phyloP scores from a whole-genome alignment of 1,139 yeast species.

The Nadsonia starkeyi-henricii region DNA sequence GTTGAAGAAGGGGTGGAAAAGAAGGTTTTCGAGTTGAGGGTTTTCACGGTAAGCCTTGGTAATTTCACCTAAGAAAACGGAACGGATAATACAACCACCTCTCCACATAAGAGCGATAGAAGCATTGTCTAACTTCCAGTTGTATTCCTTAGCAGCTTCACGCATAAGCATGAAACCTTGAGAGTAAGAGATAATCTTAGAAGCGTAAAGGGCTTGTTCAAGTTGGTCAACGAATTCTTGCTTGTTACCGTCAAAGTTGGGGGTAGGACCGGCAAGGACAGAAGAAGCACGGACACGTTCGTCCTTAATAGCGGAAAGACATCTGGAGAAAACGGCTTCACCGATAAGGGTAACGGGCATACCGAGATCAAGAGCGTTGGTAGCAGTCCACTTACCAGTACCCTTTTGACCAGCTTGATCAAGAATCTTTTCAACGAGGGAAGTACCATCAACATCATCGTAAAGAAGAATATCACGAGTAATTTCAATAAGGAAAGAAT shows the following conservation, averaged over 20 bases:
- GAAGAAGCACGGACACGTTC: constrained; percentile 84
- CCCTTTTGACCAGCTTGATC: constrained; percentile 99
- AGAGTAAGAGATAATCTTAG: constrained; percentile 95
- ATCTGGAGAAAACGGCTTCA: constrained; percentile 96
- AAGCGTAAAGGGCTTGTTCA: constrained; percentile 97
- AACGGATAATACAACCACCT: constrained; percentile 99
- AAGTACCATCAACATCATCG: constrained; percentile 77
- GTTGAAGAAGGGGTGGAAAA: constrained; percentile 91
- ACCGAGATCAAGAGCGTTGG: constrained; percentile 93
- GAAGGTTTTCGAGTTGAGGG: constrained; percentile 87
- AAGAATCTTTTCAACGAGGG: constrained; percentile 89
- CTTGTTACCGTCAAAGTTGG: constrained; percentile 56
- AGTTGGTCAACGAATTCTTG: constrained; percentile 77
- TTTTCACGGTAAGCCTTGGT: constrained; percentile 89
- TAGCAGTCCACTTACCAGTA: constrained; percentile 99
- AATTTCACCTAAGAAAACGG: constrained; percentile 94
- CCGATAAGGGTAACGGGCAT: constrained; percentile 97
- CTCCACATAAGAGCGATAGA: constrained; percentile 99
- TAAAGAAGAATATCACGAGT: constrained; percentile 87
- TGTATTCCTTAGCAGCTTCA: constrained; percentile 94
- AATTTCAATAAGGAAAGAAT: constrained; percentile 92
- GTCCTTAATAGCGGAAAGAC: constrained; percentile 79
- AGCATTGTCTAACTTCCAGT: constrained; percentile 96
- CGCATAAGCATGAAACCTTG: constrained; percentile 99
- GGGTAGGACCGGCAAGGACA: constrained; percentile 67